Percentiles rank a stretch among this genome's conserved stretches.
phyloP scores from a whole-genome alignment of 495 filamentous ascomycete species.

The Annulohypoxylon bovei region DNA sequence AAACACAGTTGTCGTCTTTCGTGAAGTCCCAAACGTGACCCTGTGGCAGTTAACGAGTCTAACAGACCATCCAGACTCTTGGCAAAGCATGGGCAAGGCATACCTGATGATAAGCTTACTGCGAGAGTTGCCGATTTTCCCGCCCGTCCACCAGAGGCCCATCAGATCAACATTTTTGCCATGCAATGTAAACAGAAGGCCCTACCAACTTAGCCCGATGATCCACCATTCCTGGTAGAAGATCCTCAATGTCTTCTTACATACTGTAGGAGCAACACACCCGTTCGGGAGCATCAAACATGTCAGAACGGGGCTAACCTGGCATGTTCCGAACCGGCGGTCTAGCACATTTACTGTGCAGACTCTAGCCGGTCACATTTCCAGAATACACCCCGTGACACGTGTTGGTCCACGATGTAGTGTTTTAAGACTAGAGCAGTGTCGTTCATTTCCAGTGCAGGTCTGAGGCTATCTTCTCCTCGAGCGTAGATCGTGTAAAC shows the following conservation, averaged over 20 bases:
- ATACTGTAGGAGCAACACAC: constrained; percentile 20
- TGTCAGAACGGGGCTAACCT: constrained; percentile 14
- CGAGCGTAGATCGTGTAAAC: constrained; percentile 72
- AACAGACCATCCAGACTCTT: constrained; percentile 7
- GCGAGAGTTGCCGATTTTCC: constrained; percentile 33
- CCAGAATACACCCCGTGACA: constrained; percentile 9
- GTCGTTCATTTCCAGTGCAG: constrained; percentile 67
- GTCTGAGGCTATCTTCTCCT: constrained; percentile 66
- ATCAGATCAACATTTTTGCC: constrained; percentile 26
- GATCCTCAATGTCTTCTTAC: constrained; percentile 29
- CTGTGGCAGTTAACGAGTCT: constrained; percentile 33
- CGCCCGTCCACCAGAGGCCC: constrained; percentile 18
- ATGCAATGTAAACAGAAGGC: constrained; percentile 16
- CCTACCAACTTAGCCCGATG: constrained; percentile 15
- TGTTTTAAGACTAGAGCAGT: not conserved
- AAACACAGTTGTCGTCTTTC: constrained; percentile 51
- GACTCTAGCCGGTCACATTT: constrained; percentile 25
- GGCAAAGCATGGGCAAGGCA: constrained; percentile 18
- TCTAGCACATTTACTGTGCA: constrained; percentile 5
- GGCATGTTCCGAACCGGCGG: constrained; percentile 19
- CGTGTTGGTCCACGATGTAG: constrained; percentile 13
- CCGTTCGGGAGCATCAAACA: constrained; percentile 34
- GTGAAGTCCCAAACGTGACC: constrained; percentile 49
- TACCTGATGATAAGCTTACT: constrained; percentile 24
- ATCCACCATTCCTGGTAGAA: constrained; percentile 36